Evolutionary conservation across 257 asterid genomes (phyloP), one percentile per base, ranked within the genome.

Genomic region (Solanum piurae): DNA sequence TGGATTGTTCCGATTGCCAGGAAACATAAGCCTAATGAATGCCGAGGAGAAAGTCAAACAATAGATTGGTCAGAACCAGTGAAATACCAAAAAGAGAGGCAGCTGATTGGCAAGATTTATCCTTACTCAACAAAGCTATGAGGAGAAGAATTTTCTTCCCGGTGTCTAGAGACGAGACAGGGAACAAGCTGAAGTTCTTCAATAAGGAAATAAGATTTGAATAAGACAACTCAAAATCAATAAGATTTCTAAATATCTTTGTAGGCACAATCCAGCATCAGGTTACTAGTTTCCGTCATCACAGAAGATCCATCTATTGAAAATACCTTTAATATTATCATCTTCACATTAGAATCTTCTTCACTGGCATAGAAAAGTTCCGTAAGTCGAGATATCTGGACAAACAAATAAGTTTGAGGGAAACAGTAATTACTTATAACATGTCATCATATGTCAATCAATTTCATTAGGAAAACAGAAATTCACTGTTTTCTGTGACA

Each of bases 271-370:
- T 73, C 11, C 46, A 34, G 2, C 27, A 73, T 34, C n/a, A 71
- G 23, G n/a, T 7, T 7, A 71, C 40, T 23, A 71, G 36, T 71
- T 71, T 18, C 29, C 46, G 16, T 73, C 80, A 62, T 33, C 27
- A 73, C 8, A 72, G 79, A 34, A 34, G 16, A 73, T 34, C 27
- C 27, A 6, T 12, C 46, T 40, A 4, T 0, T 77, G 42, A 86
- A 76, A 7, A 27, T 91, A 95, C 99, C 99, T 95, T 97, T 87
- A 95, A 20, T 66, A 97, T 89, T 66, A 97, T 90, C 80, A 95
- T 86, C 89, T 96, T 96, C 90, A 95, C 93, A 66, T 90, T 87
- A 36, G 93, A 68, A 83, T 96, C 97, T 88, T 92, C 91, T 86
- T 92, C 94, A 75, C 83, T 90, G 46, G 91, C 89, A 79, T 88